A percentile compares a stretch with the other conserved stretches of the same genome.
phyloP scores from a whole-genome alignment of 148 eudicot species.

The Diospyros kaki region DNA sequence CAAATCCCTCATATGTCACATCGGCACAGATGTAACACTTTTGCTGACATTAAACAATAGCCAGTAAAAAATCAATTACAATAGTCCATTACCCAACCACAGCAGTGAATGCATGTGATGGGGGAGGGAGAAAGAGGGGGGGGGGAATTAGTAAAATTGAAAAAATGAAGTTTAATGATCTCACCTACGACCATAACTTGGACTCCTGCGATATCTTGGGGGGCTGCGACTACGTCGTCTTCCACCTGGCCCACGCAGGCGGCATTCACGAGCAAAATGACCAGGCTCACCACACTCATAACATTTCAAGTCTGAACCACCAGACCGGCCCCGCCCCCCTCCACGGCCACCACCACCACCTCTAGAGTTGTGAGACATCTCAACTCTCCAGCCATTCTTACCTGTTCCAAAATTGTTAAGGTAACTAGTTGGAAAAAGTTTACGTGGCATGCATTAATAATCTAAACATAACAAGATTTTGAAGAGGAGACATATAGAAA shows the following conservation, averaged over 20 bases:
- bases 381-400: slow-evolving; percentile 98
- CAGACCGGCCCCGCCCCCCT: slow-evolving; percentile 86
- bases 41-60: too few species aligned
- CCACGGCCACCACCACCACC: slow-evolving; percentile 56
- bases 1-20: too few species aligned
- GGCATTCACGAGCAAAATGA: slow-evolving; percentile 98
- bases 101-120: background rate
- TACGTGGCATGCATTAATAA: too few species aligned
- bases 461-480: too few species aligned
- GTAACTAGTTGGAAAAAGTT: background rate
- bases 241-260: slow-evolving; percentile 62
- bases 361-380: slow-evolving; percentile 91
- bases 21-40: too few species aligned
- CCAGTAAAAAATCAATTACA: background rate
- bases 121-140: too few species aligned
- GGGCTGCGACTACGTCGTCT: slow-evolving; percentile 86
- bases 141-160: background rate
- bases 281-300: slow-evolving; percentile 97
- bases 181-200: slow-evolving; percentile 96
- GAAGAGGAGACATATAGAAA: too few species aligned
- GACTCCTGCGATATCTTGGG: slow-evolving; percentile 88
- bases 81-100: background rate
- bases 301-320: slow-evolving; percentile 95
- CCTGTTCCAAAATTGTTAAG: slow-evolving; percentile 32
- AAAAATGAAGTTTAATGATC: background rate